Evolutionary conservation across 2,329 filamentous ascomycete genomes (phyloP), one percentile per base, ranked within the genome.

Genomic region (Whalleya microplaca): DNA sequence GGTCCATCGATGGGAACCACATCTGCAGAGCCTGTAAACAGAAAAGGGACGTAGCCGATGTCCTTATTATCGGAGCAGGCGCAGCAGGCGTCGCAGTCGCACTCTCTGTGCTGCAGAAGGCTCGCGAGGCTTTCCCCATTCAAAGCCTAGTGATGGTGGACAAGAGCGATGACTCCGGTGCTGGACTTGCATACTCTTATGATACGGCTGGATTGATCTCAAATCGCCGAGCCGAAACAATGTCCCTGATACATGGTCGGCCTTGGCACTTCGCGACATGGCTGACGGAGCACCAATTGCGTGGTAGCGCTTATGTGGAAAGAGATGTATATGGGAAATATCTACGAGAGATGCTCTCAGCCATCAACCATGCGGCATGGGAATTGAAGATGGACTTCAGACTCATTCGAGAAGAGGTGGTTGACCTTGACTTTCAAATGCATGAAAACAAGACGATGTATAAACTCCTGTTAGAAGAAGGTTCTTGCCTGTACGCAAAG

Each of bases 11-110:
- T n/a, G n/a, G 4, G 1, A 6, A 7, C 16, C 21, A 10, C 14
- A 20, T 16, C 9, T 48, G 51, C 19, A 12, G 16, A 1, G 12
- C 8, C 5, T 53, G 45, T 27, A 14, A 44, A 1, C 51, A 48
- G 19, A 48, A 21, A 5, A 40, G 21, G 45, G 51, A 53, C 37
- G 20, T 48, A 9, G 19, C 27, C 2, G 45, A 48, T 12, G 45
- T 53, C 16, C 40, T 53, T 16, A 53, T 53, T 7, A 45, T 53
- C 23, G 51, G 51, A 19, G 41, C 23, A 21, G 51, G 51, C 2
- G 21, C 51, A 3, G 51, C 51, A 8, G 51, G 45, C 1, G 3
- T 53, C 27, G 51, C 51, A 4, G 51, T 53, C 20, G 45, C 51
- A 27, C 20, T 40, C 19, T 37, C 51, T 10, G 19, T 48, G 6